Evolutionary conservation across 1,139 yeast species (phyloP).

Genomic region (Meyerozyma elateridarum): DNA sequence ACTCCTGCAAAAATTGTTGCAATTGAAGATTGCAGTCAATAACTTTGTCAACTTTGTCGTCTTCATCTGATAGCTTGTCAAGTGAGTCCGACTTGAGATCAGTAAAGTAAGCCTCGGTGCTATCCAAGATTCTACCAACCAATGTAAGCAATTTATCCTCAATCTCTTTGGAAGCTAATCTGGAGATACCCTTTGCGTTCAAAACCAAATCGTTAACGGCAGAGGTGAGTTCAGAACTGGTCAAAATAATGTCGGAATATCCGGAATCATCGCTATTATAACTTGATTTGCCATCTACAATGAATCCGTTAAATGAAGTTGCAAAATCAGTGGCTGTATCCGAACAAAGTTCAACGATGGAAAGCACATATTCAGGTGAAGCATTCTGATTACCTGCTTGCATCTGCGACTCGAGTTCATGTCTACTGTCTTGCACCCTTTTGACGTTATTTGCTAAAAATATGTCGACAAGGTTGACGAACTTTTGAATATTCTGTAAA

Average conservation of each 20-base stretch:
- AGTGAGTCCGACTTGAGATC: constrained; percentile 54
- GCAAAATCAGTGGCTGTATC: constrained; percentile 79
- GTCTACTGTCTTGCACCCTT: constrained; percentile 68
- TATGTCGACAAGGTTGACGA: constrained; percentile 64
- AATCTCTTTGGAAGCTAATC: constrained; percentile 48
- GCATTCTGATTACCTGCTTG: constrained; percentile 81
- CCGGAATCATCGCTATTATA: constrained; percentile 58
- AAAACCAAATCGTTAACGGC: constrained; percentile 62
- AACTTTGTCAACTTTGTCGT: constrained; percentile 69
- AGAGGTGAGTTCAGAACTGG: constrained; percentile 64
- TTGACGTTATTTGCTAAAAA: constrained; percentile 66
- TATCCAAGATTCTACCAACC: constrained; percentile 56
- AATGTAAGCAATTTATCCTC: constrained; percentile 48
- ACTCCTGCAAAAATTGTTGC: constrained; percentile 63
- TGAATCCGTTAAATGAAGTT: constrained; percentile 66
- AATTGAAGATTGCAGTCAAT: constrained; percentile 72
- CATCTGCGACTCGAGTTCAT: constrained; percentile 71
- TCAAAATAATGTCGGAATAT: constrained; percentile 51
- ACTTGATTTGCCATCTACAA: constrained; percentile 67
- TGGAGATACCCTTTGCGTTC: constrained; percentile 65
- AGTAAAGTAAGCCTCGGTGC: constrained; percentile 59
- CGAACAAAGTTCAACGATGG: constrained; percentile 68
- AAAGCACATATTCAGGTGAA: constrained; percentile 66
- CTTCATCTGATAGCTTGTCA: constrained; percentile 47
- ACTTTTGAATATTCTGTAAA: constrained; percentile 44